Evolutionary conservation across 306 rosid species (phyloP).

Genomic region (Trifolium repens): DNA sequence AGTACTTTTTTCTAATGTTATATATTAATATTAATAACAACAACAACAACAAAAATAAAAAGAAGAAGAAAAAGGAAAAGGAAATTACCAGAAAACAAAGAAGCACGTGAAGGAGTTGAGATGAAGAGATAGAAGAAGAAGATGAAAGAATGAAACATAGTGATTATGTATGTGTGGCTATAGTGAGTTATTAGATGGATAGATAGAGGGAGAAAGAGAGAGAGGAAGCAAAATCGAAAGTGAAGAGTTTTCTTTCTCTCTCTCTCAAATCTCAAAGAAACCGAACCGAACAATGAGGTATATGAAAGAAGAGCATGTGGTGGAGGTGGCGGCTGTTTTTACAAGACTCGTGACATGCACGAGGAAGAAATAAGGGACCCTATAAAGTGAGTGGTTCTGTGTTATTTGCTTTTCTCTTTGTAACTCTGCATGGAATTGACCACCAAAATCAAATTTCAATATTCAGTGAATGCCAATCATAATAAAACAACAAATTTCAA

Average conservation of each 20-base stretch:
- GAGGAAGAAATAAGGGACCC: neutral
- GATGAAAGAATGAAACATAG: conserved; percentile 23
- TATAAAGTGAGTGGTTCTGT: neutral
- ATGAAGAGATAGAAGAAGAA: conserved; percentile 42
- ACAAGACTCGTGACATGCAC: conserved; percentile 9
- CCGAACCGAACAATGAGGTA: neutral
- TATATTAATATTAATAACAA: neutral
- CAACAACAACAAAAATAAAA: neutral
- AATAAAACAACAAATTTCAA: neutral
- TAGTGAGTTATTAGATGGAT: neutral
- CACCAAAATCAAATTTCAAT: neutral
- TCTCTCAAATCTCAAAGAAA: neutral
- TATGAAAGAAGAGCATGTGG: neutral
- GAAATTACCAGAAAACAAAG: conserved; percentile 51
- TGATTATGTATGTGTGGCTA: neutral
- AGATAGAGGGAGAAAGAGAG: neutral
- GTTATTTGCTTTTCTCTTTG: neutral
- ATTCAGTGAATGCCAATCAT: neutral
- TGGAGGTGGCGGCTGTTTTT: neutral
- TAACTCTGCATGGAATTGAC: neutral
- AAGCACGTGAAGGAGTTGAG: conserved; percentile 44
- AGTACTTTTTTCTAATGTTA: neutral
- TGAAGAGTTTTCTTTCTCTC: neutral
- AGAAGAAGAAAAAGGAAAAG: neutral
- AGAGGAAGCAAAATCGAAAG: neutral